phyloP scores from a whole-genome alignment of 169 alveolate species.

The Plasmodium malariae region DNA sequence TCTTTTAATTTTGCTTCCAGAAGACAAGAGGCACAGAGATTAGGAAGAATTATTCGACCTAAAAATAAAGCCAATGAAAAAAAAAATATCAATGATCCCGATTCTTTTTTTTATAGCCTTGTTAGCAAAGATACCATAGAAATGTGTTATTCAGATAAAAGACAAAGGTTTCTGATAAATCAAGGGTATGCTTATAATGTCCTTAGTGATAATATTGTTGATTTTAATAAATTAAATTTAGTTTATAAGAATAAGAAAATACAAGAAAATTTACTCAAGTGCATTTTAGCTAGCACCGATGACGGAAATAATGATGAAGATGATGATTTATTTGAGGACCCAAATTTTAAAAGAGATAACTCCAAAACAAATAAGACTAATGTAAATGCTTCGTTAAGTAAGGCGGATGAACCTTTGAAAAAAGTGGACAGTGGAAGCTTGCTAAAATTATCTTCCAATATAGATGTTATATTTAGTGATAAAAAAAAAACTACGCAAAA shows the following conservation, averaged over 20 bases:
- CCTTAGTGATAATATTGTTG: constrained; percentile 83
- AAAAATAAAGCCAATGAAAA: constrained; percentile 91
- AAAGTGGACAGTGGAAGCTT: constrained; percentile 77
- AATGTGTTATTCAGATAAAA: constrained; percentile 95
- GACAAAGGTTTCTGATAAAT: constrained; percentile 98
- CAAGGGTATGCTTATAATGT: constrained; percentile 91
- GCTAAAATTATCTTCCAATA: constrained; percentile 70
- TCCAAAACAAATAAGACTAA: constrained; percentile 27
- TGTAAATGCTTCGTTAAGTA: background rate
- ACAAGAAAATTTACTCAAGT: constrained; percentile 83
- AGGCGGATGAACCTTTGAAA: constrained; percentile 34
- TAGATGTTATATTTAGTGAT: constrained; percentile 70
- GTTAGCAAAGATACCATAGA: constrained; percentile 98
- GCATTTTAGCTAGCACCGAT: constrained; percentile 80
- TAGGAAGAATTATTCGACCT: constrained; percentile 99
- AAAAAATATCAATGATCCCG: constrained; percentile 83
- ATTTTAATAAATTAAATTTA: constrained; percentile 80
- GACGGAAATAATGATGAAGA: constrained; percentile 86
- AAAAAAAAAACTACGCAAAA: constrained; percentile 69
- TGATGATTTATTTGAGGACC: constrained; percentile 75
- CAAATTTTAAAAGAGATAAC: constrained; percentile 37
- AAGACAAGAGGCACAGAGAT: constrained; percentile 99
- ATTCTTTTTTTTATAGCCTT: constrained; percentile 98
- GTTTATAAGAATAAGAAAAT: constrained; percentile 79
- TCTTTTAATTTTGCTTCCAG: constrained; percentile 98